These are phyloP conservation scores for Immersiella caudata DNA, from an alignment of 495 filamentous ascomycete species.

Conservation along the genomic window DNA sequence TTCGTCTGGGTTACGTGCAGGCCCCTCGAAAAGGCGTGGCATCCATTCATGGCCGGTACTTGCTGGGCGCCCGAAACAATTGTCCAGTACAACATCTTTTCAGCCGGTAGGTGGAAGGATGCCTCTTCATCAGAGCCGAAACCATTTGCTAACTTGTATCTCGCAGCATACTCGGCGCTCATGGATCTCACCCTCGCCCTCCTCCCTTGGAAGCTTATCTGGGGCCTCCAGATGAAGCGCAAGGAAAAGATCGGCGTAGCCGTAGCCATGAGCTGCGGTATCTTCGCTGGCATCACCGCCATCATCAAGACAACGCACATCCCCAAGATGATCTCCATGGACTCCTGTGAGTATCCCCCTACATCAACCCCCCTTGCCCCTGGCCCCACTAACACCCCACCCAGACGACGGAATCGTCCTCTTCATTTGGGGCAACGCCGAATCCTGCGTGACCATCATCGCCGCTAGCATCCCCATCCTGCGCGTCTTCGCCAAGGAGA, in stretches of 20 bases:
- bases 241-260: constrained; percentile 43
- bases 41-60: constrained; percentile 25
- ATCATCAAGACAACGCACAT: constrained; percentile 33
- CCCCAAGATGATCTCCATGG: constrained; percentile 15
- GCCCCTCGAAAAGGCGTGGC: constrained; percentile 42
- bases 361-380: background rate
- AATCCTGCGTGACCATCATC: constrained; percentile 35
- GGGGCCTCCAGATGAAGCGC: constrained; percentile 38
- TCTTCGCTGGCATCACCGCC: constrained; percentile 31
- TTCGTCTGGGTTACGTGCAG: constrained; percentile 45
- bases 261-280: constrained; percentile 44
- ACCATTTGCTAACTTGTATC: background rate
- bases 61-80: constrained; percentile 39
- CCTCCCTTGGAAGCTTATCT: constrained; percentile 41
- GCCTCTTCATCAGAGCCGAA: background rate
- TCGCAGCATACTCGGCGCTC: constrained; percentile 30
- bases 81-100: constrained; percentile 26
- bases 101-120: background rate
- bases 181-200: constrained; percentile 40
- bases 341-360: constrained; percentile 1
- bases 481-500: constrained; percentile 30
- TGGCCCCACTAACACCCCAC: background rate
- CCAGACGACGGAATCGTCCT: constrained; percentile 24
- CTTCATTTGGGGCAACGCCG: constrained; percentile 32
- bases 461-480: constrained; percentile 37